Conservation (phyloP, 2,329 filamentous ascomycete species). For the Taxawa tesnikishii region DNA sequence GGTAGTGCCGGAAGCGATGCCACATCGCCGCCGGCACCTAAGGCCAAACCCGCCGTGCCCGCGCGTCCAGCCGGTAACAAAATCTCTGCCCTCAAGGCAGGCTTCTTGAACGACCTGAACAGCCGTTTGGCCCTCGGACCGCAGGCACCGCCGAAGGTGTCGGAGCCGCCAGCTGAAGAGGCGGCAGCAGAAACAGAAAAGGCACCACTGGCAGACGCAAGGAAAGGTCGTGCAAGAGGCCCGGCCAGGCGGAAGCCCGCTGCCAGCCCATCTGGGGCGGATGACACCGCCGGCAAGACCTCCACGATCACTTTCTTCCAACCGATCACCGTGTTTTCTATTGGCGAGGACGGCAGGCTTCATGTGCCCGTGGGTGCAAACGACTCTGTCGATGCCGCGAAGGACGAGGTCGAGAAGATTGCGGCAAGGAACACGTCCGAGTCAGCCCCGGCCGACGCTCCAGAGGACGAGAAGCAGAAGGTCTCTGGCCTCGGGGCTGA, state of each 20-base stretch:
- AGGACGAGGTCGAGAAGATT: conserved; percentile 12
- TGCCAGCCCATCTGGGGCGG: conserved; percentile 22
- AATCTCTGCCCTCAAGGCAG: conserved; percentile 80
- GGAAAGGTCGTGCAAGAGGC: conserved; percentile 81
- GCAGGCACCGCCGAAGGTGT: conserved; percentile 55
- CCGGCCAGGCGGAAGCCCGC: conserved; percentile 64
- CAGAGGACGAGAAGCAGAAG: conserved; percentile 2
- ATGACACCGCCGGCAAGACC: conserved; percentile 39
- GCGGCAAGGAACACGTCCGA: conserved; percentile 14
- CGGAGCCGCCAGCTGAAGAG: conserved; percentile 41
- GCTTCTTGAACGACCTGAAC: conserved; percentile 88
- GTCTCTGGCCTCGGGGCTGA: conserved; percentile 6
- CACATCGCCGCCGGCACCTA: conserved; percentile 34
- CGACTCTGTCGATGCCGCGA: conserved; percentile 7
- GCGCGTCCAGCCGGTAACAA: conserved; percentile 68
- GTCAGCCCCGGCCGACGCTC: conserved; percentile 9
- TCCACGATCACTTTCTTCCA: conserved; percentile 31
- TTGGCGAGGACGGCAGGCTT: conserved; percentile 28
- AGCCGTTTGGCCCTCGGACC: conserved; percentile 78
- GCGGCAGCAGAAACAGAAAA: conserved; percentile 52
- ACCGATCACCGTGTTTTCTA: conserved; percentile 27
- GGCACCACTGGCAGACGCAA: conserved; percentile 71
- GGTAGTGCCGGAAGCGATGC: conserved; percentile 19
- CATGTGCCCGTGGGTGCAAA: conserved; percentile 14
- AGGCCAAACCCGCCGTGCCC: conserved; percentile 75